phyloP scores from a whole-genome alignment of 2,329 filamentous ascomycete genomes.

The Didymella pinodella region DNA sequence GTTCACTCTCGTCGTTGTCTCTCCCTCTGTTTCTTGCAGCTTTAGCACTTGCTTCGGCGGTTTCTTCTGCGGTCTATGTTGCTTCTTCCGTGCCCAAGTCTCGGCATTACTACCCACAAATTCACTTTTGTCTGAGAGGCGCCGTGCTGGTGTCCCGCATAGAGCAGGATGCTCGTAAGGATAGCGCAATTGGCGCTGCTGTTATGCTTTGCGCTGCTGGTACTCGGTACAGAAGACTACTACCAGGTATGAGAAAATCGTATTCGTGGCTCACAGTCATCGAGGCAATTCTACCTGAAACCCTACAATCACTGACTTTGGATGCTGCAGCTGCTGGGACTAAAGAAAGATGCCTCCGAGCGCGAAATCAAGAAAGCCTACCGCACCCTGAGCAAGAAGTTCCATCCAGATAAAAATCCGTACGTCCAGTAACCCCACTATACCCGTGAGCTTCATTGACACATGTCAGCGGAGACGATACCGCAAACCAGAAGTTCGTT shows the following conservation, averaged over 20 bases:
- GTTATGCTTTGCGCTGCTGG: conserved; percentile 55
- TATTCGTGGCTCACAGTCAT: background rate
- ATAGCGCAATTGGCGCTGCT: conserved; percentile 53
- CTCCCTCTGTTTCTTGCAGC: conserved; percentile 25
- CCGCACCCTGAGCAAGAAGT: conserved; percentile 90
- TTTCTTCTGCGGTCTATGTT: conserved; percentile 28
- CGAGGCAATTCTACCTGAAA: conserved; percentile 2
- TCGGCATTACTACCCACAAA: background rate
- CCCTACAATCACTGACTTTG: conserved; percentile 25
- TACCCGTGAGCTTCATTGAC: conserved; percentile 19
- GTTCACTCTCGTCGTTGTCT: conserved; percentile 18
- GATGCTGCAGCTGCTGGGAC: conserved; percentile 72
- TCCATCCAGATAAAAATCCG: conserved; percentile 98
- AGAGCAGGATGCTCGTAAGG: conserved; percentile 53
- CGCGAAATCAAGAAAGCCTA: conserved; percentile 94
- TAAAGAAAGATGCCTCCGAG: conserved; percentile 81
- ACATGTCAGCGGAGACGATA: conserved; percentile 71
- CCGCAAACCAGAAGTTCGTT: conserved; percentile 89
- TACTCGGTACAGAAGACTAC: conserved; percentile 69
- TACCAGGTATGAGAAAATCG: conserved; percentile 68
- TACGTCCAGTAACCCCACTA: conserved; percentile 57
- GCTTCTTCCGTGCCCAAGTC: conserved; percentile 2
- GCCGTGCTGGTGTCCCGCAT: conserved; percentile 23
- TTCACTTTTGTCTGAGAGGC: conserved; percentile 5
- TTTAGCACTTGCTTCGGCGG: conserved; percentile 3